Evolutionary conservation across 2,329 filamentous ascomycete species (phyloP), one percentile per base, ranked within the genome.

Genomic region (Aspergillus chevalieri): DNA sequence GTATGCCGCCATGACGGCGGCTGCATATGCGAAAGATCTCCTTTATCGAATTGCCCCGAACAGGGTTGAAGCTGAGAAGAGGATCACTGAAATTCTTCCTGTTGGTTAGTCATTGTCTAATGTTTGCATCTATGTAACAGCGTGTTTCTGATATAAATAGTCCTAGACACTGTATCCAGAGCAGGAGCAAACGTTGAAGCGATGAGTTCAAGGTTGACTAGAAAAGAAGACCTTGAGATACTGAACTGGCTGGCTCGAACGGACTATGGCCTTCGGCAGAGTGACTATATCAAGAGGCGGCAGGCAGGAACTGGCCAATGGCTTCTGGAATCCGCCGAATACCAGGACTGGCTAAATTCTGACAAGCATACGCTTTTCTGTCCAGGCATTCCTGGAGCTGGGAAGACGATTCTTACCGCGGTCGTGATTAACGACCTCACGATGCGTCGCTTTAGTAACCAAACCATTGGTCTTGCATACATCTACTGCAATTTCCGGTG

Each of bases 361-460:
- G 26, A 48, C 3, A 54, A 55, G 1, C 51, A 65, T 21, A 73
- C 62, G 0, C 52, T 80, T 0, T 77, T 75, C 52, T 79, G 55
- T n/a, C 43, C 44, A 17, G 52, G 52, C 3, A 52, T 54, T 22
- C 50, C 52, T 12, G 52, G 52, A 2, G 42, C 49, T 5, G 52
- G 52, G 2, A 54, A 54, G 24, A 26, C 24, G 8, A 26, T 26
- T 3, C 24, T 26, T 3, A 8, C 24, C 8, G 24, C 24, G 3
- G 24, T 26, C 3, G 24, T 26, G 24, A 26, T 9, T 26, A 26
- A 26, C 6, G 24, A 26, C 24, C 24, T 26, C 24, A 26, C 6
- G 2, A 26, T n/a, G n/a, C n/a, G n/a, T n/a, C n/a, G n/a, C n/a
- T 8, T 8, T 8, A 9, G 1, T 26, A 3, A 26, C 24, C 7